Evolutionary conservation across 2,329 filamentous ascomycete species (phyloP).

Genomic region (Stagonosporopsis rhizophila): DNA sequence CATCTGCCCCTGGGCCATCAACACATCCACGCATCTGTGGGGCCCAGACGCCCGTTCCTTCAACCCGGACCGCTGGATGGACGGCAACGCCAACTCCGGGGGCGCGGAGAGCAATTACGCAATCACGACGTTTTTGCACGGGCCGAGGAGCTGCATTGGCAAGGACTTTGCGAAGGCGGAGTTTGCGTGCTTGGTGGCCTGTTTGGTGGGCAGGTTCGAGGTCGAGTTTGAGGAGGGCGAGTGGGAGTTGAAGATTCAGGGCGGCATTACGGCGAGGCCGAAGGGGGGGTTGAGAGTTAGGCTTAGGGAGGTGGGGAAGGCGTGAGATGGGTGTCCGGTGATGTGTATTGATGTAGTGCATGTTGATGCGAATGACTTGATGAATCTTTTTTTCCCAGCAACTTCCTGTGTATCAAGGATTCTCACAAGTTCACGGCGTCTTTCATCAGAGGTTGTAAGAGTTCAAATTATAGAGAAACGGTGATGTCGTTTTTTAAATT

Average conservation of each 20-base stretch:
- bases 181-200: slow-evolving; percentile 82
- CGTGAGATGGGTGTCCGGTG: neutral
- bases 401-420: too few species aligned
- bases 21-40: slow-evolving; percentile 75
- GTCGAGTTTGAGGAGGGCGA: slow-evolving; percentile 68
- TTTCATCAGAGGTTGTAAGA: too few species aligned
- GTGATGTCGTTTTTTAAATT: too few species aligned
- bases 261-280: slow-evolving; percentile 75
- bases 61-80: slow-evolving; percentile 69
- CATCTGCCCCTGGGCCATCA: slow-evolving; percentile 70
- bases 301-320: slow-evolving; percentile 55
- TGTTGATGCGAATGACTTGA: neutral
- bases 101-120: slow-evolving; percentile 79
- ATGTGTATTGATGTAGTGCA: neutral
- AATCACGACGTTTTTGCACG: slow-evolving; percentile 83
- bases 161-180: slow-evolving; percentile 81
- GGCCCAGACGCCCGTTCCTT: slow-evolving; percentile 77
- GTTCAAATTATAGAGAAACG: too few species aligned
- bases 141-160: slow-evolving; percentile 85
- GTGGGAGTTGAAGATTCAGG: slow-evolving; percentile 69
- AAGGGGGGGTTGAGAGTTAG: slow-evolving; percentile 74
- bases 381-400: too few species aligned
- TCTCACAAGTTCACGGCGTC: too few species aligned
- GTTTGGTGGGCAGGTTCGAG: slow-evolving; percentile 77
- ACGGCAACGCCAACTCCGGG: slow-evolving; percentile 65